A percentile compares a stretch with the other conserved stretches of the same genome.
phyloP scores from a whole-genome alignment of 257 asterid species.

The Solanum tacnaense region DNA sequence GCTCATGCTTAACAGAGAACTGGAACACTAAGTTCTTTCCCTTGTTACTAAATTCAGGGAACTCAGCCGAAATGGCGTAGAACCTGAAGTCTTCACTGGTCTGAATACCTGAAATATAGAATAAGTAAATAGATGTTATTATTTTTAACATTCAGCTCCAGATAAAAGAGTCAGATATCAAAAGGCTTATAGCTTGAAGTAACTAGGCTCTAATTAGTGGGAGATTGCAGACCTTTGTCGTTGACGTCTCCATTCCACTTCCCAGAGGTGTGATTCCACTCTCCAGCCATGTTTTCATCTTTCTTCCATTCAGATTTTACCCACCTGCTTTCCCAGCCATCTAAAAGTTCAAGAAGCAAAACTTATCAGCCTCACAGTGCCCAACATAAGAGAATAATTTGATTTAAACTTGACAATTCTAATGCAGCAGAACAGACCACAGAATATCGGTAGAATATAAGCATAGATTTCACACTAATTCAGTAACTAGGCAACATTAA shows the following conservation, averaged over 20 bases:
- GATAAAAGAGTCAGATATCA: not conserved
- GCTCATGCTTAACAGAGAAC: conserved; percentile 95
- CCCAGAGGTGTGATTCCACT: conserved; percentile 96
- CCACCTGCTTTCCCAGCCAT: conserved; percentile 94
- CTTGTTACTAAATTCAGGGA: conserved; percentile 93
- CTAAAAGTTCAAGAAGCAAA: conserved; percentile 19
- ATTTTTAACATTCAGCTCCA: not conserved
- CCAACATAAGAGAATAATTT: not conserved
- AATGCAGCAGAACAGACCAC: not conserved
- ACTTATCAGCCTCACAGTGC: conserved; percentile 4
- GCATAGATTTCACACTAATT: not conserved
- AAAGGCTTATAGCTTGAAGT: not conserved
- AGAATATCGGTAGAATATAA: not conserved
- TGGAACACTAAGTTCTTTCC: conserved; percentile 82
- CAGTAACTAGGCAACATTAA: not conserved
- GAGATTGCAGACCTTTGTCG: conserved; percentile 48
- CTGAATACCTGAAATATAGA: conserved; percentile 59
- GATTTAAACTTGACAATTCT: not conserved
- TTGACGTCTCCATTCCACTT: conserved; percentile 78
- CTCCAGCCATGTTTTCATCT: conserved; percentile 86
- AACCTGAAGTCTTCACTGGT: conserved; percentile 88
- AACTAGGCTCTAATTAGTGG: not conserved
- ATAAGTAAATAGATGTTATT: not conserved
- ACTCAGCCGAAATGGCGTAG: conserved; percentile 92
- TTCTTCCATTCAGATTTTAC: conserved; percentile 98